Base-by-base conservation (phyloP, 2,329 filamentous ascomycete species). In the Penicillium griseofulvum region DNA sequence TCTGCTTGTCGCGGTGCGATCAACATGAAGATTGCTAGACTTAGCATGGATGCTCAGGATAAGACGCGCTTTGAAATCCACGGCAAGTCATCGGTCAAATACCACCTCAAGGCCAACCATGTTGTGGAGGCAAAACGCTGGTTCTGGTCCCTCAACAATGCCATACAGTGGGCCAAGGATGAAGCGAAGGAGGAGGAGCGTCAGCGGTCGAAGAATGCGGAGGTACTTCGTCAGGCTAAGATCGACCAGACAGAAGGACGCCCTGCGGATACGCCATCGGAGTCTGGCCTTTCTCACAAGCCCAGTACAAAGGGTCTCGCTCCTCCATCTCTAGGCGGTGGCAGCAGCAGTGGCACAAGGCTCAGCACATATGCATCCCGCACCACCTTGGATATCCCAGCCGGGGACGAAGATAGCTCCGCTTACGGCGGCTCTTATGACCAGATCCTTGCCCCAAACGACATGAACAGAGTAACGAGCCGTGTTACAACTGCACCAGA, bases 131-230 rank as follows among this genome's bases (percentile, higher is more conserved):
- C 94, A 6, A 99, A 99, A 76, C 85, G 94, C 52, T 99, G 94
- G 94, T 99, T 95, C 74, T 99, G 94, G 94, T 90, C 94, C 0
- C 80, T 99, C 60, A 99, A 99, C 77, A 99, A 99, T 71, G 93
- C 94, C 6, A 99, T 99, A 47, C 94, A 97, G 71, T 97, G 91
- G 89, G 88, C 91, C 60, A 99, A 99, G 74, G 94, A 99, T 68
- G 94, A 97, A 75, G 92, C 91, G 8, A 92, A 89, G 64, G 91
- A 96, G 71, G 93, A 97, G 66, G 88, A 93, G 68, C 86, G 82
- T 62, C 86, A 91, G 57, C 86, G 86, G 33, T 85, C 85, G 8
- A 86, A 86, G 54, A 89, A 87, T 65, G 88, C 87, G 6, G 90
- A 94, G 72, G 81, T 87, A 34, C 75, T 96, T 49, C 85, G 84